Evolutionary conservation across 306 rosid species (phyloP).

Genomic region (Neltuma alba): DNA sequence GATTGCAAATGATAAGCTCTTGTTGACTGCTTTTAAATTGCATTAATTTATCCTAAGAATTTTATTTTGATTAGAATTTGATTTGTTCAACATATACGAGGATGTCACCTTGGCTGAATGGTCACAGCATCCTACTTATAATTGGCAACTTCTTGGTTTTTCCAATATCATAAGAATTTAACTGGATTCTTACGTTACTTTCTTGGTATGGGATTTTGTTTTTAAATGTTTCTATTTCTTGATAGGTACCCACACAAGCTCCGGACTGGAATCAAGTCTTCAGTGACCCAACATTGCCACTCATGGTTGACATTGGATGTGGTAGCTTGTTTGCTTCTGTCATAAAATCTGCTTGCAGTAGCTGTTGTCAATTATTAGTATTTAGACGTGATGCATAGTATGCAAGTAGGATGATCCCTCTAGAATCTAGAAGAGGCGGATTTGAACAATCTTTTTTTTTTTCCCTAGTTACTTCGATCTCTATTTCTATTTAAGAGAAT

Average conservation of each 20-base stretch:
- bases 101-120: not conserved
- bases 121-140: not conserved
- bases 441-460: too few relatives aligned
- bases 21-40: not conserved
- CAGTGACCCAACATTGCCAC: slow-evolving; percentile 85
- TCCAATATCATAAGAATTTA: not conserved
- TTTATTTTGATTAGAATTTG: not conserved
- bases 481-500: too few relatives aligned
- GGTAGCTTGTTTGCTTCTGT: slow-evolving; percentile 50
- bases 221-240: slow-evolving; percentile 26
- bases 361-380: slow-evolving; percentile 8
- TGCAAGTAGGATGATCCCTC: slow-evolving; percentile 2
- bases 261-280: slow-evolving; percentile 85
- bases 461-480: too few relatives aligned
- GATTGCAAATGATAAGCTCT: not conserved
- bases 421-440: too few relatives aligned
- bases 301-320: slow-evolving; percentile 92
- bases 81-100: not conserved
- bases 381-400: not conserved
- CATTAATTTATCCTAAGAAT: not conserved
- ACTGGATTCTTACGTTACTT: not conserved
- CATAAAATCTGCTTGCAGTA: slow-evolving; percentile 16
- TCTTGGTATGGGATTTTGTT: not conserved
- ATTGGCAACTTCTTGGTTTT: not conserved
- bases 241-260: slow-evolving; percentile 66